phyloP scores from a whole-genome alignment of 176 grass and related monocot species.

The Metroxylon sagu region DNA sequence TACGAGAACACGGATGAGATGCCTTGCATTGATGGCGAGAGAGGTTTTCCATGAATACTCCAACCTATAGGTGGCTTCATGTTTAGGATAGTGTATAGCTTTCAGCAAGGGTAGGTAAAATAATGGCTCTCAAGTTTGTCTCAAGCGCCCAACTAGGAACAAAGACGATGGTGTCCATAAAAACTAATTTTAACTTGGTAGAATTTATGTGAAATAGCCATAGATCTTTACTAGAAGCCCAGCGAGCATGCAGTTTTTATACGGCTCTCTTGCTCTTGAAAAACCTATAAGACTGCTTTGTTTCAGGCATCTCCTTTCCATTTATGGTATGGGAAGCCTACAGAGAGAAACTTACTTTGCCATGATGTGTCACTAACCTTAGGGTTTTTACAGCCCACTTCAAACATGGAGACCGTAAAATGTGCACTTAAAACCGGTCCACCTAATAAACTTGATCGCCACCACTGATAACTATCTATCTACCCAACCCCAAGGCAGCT shows the following conservation, averaged over 20 bases:
- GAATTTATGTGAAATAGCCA: neutral
- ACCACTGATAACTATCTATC: neutral
- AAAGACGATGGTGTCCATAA: conserved; percentile 9
- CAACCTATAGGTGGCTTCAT: conserved; percentile 13
- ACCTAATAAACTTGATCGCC: neutral
- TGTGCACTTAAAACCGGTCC: neutral
- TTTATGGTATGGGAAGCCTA: conserved; percentile 21
- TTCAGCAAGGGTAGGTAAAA: conserved; percentile 32
- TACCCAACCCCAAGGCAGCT: conserved; percentile 10
- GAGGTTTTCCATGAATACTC: conserved; percentile 2
- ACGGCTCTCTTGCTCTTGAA: conserved; percentile 6
- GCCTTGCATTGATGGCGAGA: conserved; percentile 6
- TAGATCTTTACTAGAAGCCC: conserved; percentile 10
- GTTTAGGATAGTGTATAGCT: conserved; percentile 35
- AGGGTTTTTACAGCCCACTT: conserved; percentile 3
- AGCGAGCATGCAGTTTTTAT: neutral
- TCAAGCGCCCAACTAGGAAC: conserved; percentile 10
- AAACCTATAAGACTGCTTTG: conserved; percentile 3
- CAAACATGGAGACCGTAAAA: no score
- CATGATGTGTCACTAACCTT: conserved; percentile 27
- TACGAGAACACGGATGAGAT: conserved; percentile 15
- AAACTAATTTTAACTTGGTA: neutral
- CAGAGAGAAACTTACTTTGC: conserved; percentile 23
- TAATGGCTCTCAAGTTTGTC: conserved; percentile 18
- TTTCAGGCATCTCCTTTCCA: neutral